Evolutionary conservation across 108 stramenopile genomes (phyloP), one percentile per base, ranked within the genome.

Genomic region (Conticribra weissflogii): DNA sequence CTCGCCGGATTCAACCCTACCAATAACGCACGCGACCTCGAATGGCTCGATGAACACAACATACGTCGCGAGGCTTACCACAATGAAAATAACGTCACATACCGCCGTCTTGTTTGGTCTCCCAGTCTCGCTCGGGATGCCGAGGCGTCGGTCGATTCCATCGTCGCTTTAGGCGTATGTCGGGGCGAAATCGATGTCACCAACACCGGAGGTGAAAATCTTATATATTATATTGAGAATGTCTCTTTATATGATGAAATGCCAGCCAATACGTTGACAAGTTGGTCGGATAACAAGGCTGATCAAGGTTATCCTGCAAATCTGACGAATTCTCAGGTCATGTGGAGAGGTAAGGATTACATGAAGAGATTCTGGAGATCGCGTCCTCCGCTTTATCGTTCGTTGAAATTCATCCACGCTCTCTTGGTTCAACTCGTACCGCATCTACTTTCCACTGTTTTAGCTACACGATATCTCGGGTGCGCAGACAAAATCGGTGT

Each of bases 391-490:
- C n/a, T n/a, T n/a, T n/a, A n/a, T n/a, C n/a, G n/a, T n/a, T n/a
- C n/a, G n/a, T n/a, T n/a, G n/a, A n/a, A n/a, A n/a, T n/a, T n/a
- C n/a, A n/a, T n/a, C n/a, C n/a, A n/a, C n/a, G n/a, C n/a, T n/a
- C n/a, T n/a, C n/a, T n/a, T n/a, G n/a, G n/a, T n/a, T n/a, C n/a
- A n/a, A n/a, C n/a, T n/a, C n/a, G n/a, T n/a, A n/a, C n/a, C n/a
- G n/a, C n/a, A n/a, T n/a, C n/a, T n/a, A n/a, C n/a, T n/a, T n/a
- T n/a, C n/a, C n/a, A n/a, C n/a, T n/a, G n/a, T n/a, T n/a, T n/a
- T n/a, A 9, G 5, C 36, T 5, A 67, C 81, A 1, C 32, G 66
- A 12, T 81, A 73, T 63, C 64, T 81, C 2, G 81, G 81, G 18
- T 81, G 81, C 30, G 31, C 63, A 27, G 68, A 73, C 18, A 52